Evolutionary conservation across 176 grass and related monocot species (phyloP), one percentile per base, ranked within the genome.

Genomic region (Chrysopogon serrulatus): DNA sequence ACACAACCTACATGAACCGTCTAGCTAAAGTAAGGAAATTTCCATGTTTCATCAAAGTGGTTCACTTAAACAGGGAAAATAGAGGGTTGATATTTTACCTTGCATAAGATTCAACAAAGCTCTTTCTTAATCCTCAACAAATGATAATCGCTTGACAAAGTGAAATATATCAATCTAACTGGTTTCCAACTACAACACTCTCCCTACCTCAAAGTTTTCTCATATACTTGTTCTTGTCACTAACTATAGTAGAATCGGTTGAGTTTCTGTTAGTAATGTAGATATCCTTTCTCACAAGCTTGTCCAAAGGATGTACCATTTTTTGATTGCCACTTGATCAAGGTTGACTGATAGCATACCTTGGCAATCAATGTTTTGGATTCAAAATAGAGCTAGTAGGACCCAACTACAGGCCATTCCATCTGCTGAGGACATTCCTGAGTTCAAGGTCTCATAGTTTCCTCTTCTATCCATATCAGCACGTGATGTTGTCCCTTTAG

Each of bases 221-320:
- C 79, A 97, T 90, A 84, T 84, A 94, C 24, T 97, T 85, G 47
- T 92, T 90, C 30, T 88, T 45, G 30, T 93, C 84, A 81, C 86
- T 92, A 42, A 96, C 31, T 77, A 73, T 42, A 39, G 91, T 91
- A 79, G 91, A 94, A 68, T 94, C 94, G 31, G 89, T 76, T 54
- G 91, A 91, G 40, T 97, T 97, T 88, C 71, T 88, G 65, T 97
- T 97, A 74, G 92, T 83, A 48, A 81, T 8, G 68, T 91, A 94
- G 33, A 90, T 86, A 76, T 91, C 82, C 82, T 86, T 83, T 39
- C 32, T 90, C 43, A 79, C 57, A 45, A 83, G 69, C 53, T 31
- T 83, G 73, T 92, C 80, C 86, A 86, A 79, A 15, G 80, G 69
- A 83, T 84, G 44, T 33, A 27, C 37, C 56, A 41, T 79, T 76